phyloP scores from a whole-genome alignment of 495 filamentous ascomycete species.

The Glonium stellatum region DNA sequence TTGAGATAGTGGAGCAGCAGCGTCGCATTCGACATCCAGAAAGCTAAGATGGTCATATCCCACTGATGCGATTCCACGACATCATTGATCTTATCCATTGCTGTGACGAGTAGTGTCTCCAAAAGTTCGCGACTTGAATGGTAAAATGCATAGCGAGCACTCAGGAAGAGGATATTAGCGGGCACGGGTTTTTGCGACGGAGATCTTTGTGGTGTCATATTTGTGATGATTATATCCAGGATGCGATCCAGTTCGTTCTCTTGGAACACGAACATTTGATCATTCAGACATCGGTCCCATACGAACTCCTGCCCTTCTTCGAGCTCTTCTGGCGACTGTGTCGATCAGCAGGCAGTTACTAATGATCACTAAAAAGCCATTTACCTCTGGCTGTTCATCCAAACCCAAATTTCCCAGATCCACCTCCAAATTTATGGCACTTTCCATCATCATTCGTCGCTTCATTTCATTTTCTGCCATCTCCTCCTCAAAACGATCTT shows the following conservation, averaged over 20 bases:
- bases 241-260: constrained; percentile 84
- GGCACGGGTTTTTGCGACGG: constrained; percentile 96
- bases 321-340: constrained; percentile 69
- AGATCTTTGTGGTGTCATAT: constrained; percentile 94
- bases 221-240: constrained; percentile 91
- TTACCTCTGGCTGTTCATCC: constrained; percentile 89
- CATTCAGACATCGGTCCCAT: constrained; percentile 92
- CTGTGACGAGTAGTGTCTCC: constrained; percentile 67
- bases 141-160: constrained; percentile 93
- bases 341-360: constrained; percentile 8
- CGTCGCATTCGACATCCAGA: constrained; percentile 98
- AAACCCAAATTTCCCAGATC: constrained; percentile 93
- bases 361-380: constrained; percentile 23
- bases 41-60: constrained; percentile 99
- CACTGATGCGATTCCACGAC: constrained; percentile 92
- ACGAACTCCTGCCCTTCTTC: constrained; percentile 93
- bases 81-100: constrained; percentile 93
- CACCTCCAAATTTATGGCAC: constrained; percentile 92
- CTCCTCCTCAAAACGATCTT: constrained; percentile 93
- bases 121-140: constrained; percentile 84
- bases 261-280: constrained; percentile 99
- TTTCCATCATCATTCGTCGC: constrained; percentile 99
- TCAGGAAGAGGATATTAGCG: constrained; percentile 92
- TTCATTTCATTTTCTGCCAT: constrained; percentile 95
- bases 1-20: constrained; percentile 92